Percentiles rank a stretch among this genome's conserved stretches.
Conservation (phyloP, 73 alveolate species). For the Breviolum minutum region DNA sequence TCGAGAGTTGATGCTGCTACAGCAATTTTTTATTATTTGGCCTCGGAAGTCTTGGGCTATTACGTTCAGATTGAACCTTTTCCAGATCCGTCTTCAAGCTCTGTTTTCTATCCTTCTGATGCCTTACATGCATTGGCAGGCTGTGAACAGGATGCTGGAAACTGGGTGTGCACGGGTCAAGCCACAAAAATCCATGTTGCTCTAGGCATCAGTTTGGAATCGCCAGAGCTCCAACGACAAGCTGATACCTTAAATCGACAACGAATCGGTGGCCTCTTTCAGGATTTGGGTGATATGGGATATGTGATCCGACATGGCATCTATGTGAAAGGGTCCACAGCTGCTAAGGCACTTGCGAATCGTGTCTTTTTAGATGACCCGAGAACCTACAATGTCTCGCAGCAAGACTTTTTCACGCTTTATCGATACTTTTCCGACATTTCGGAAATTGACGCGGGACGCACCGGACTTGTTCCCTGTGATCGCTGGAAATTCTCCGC, state of each 20-base stretch:
- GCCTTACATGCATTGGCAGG: not conserved
- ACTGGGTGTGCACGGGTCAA: not conserved
- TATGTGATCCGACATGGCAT: not conserved
- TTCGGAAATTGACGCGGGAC: not conserved
- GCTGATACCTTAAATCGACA: not conserved
- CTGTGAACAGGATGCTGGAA: not conserved
- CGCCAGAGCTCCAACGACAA: not conserved
- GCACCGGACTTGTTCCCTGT: not conserved
- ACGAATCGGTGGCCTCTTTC: not conserved
- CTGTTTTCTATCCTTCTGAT: not conserved
- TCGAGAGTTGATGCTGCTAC: not conserved
- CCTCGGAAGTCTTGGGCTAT: not conserved
- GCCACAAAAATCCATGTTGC: not conserved
- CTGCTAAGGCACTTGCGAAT: not conserved
- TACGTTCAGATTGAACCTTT: not conserved
- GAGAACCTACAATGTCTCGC: conserved; percentile 34
- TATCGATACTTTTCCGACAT: not conserved
- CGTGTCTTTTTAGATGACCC: conserved; percentile 45
- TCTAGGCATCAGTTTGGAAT: not conserved
- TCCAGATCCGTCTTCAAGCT: not conserved
- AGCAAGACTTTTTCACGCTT: not conserved
- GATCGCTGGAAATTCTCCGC: not conserved
- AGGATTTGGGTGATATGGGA: not conserved
- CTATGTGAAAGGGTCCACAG: not conserved
- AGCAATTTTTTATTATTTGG: not conserved